A percentile compares a stretch with the other conserved stretches of the same genome.
Conservation (phyloP, 1,139 yeast species). For the Suhomyces coccinellae region DNA sequence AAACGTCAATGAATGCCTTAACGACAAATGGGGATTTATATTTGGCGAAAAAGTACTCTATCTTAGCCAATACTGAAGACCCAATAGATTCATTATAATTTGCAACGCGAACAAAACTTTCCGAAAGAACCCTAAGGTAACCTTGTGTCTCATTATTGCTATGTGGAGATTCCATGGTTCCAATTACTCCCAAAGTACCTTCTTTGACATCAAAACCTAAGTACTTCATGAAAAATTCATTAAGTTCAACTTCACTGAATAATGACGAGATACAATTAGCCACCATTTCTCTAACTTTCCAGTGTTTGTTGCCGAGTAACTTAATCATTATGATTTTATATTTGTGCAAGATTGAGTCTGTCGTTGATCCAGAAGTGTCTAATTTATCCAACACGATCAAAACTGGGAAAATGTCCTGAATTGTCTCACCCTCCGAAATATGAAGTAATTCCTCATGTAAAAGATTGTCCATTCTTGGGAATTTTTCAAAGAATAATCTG, state of each 20-base stretch:
- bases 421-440: constrained; percentile 9
- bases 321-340: constrained; percentile 12
- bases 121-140: constrained; percentile 1
- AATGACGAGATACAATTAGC: constrained; percentile 67
- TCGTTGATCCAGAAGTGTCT: constrained; percentile 20
- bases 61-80: neutral
- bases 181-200: neutral
- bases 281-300: constrained; percentile 88
- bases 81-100: neutral
- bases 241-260: constrained; percentile 28
- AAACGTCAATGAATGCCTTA: constrained; percentile 37
- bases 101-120: constrained; percentile 1
- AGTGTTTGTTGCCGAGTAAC: constrained; percentile 40
- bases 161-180: neutral
- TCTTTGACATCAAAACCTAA: neutral
- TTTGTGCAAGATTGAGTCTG: constrained; percentile 8
- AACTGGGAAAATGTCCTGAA: constrained; percentile 63
- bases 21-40: constrained; percentile 21
- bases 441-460: constrained; percentile 46
- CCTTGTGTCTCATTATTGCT: constrained; percentile 10
- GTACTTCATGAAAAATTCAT: constrained; percentile 8
- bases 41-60: neutral
- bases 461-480: constrained; percentile 50
- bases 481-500: constrained; percentile 62
- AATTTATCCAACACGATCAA: constrained; percentile 69